These are phyloP conservation scores for Arthroderma uncinatum DNA, from an alignment of 2,329 filamentous ascomycete species.

Conservation along the genomic window DNA sequence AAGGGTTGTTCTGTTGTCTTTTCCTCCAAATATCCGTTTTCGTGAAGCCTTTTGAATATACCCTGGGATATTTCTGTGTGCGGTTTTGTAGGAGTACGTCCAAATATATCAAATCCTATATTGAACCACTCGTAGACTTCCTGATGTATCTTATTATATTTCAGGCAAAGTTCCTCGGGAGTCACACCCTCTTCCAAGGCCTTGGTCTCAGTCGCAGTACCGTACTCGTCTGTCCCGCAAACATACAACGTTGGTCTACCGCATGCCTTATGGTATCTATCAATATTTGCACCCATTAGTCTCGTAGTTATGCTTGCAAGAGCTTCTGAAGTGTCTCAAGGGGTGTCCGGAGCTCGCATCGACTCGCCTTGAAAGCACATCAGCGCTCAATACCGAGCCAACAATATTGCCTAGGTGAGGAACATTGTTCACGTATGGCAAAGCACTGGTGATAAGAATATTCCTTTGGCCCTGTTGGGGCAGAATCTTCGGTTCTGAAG, in stretches of 20 bases:
- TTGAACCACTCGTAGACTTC: constrained; percentile 95
- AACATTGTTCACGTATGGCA: constrained; percentile 72
- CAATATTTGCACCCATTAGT: neutral
- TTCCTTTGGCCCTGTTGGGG: constrained; percentile 60
- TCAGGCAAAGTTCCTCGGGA: constrained; percentile 74
- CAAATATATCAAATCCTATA: constrained; percentile 90
- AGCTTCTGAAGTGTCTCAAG: neutral
- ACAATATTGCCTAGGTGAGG: constrained; percentile 84
- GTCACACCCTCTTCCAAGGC: constrained; percentile 77
- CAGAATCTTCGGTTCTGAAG: constrained; percentile 15
- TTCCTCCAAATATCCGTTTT: constrained; percentile 82
- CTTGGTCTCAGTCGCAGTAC: constrained; percentile 91
- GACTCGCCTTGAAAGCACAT: constrained; percentile 54
- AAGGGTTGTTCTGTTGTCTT: constrained; percentile 80
- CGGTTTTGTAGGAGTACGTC: constrained; percentile 74
- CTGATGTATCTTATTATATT: constrained; percentile 83
- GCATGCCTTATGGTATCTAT: constrained; percentile 18
- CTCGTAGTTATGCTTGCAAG: too few relatives aligned
- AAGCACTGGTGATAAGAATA: constrained; percentile 79
- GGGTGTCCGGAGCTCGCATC: neutral
- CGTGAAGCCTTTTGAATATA: constrained; percentile 76
- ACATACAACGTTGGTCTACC: constrained; percentile 16
- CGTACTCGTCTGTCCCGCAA: constrained; percentile 82
- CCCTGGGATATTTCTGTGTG: constrained; percentile 90
- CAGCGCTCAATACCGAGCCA: constrained; percentile 75